Percentiles rank a stretch among this genome's conserved stretches.
Evolutionary conservation across 2,329 filamentous ascomycete species (phyloP).

Genomic region (Gaeumannomyces sp.): DNA sequence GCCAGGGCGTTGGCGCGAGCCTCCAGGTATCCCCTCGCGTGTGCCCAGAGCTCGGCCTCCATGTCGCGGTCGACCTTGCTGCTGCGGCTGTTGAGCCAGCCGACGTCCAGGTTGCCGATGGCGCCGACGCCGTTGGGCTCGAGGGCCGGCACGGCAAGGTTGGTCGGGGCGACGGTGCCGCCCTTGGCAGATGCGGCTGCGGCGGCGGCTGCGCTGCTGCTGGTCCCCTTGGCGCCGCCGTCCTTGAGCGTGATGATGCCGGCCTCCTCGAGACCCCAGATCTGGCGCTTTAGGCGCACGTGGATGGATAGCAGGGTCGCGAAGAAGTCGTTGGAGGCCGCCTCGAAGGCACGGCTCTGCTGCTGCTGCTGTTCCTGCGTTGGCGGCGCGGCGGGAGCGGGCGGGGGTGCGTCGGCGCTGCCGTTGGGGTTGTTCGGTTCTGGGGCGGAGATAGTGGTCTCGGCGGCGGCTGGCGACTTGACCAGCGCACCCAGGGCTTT

Average conservation of each 20-base stretch:
- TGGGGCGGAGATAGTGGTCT: conserved; percentile 12
- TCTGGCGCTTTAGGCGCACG: conserved; percentile 67
- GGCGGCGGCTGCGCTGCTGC: conserved; percentile 18
- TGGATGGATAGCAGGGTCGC: conserved; percentile 67
- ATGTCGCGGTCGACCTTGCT: conserved; percentile 77
- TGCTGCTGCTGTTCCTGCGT: conserved; percentile 41
- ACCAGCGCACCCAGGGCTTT: conserved; percentile 59
- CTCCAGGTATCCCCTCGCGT: conserved; percentile 50
- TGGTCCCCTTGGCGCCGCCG: conserved; percentile 23
- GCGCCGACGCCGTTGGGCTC: conserved; percentile 50
- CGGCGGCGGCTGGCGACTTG: conserved; percentile 25
- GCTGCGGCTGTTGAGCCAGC: conserved; percentile 82
- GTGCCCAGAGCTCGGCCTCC: conserved; percentile 72
- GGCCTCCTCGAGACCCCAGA: conserved; percentile 76
- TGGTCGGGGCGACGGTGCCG: conserved; percentile 13
- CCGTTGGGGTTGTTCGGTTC: conserved; percentile 16
- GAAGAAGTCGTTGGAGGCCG: conserved; percentile 62
- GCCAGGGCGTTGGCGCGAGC: not conserved
- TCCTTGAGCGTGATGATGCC: conserved; percentile 56
- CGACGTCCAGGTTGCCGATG: conserved; percentile 67
- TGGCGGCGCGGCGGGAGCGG: conserved; percentile 15
- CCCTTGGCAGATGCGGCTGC: conserved; percentile 9
- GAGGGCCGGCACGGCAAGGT: conserved; percentile 23
- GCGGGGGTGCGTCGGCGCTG: conserved; percentile 10
- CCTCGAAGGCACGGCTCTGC: conserved; percentile 51